phyloP scores from a whole-genome alignment of 306 rosid species.

The Quercus alba region DNA sequence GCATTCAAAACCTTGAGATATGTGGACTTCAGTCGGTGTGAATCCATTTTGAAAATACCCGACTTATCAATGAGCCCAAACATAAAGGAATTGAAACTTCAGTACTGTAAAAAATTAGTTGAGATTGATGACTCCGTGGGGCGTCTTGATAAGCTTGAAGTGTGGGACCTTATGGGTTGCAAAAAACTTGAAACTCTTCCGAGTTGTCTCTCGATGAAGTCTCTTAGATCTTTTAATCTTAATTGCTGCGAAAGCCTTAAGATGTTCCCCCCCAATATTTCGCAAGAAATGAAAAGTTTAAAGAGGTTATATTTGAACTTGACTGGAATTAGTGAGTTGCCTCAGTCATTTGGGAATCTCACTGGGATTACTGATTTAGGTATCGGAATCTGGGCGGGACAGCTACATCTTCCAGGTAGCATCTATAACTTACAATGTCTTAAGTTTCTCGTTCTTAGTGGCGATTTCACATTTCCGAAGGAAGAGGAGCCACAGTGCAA shows the following conservation, averaged over 20 bases:
- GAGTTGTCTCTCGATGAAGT: not conserved
- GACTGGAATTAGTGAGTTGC: not conserved
- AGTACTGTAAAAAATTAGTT: not conserved
- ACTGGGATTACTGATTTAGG: conserved; percentile 34
- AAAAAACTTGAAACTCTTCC: conserved; percentile 1
- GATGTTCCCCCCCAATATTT: conserved; percentile 5
- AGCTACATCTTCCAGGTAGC: too few relatives aligned
- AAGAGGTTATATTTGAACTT: not conserved
- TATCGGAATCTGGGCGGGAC: rapidly evolving
- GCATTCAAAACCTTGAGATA: not conserved
- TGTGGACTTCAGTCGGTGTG: not conserved
- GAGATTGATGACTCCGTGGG: conserved; percentile 6
- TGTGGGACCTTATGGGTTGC: not conserved
- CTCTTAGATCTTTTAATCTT: conserved; percentile 9
- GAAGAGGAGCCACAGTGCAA: too few relatives aligned
- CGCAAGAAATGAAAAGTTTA: not conserved
- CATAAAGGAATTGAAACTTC: not conserved
- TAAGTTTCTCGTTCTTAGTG: rapidly evolving
- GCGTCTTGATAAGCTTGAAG: not conserved
- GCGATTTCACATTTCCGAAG: too few relatives aligned
- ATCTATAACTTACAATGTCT: too few relatives aligned
- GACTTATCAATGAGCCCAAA: not conserved
- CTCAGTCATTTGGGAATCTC: conserved; percentile 33
- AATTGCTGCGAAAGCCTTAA: not conserved
- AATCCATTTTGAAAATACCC: not conserved